phyloP scores from a whole-genome alignment of 1,139 yeast species.

The Nadsonia starkeyi-henricii region DNA sequence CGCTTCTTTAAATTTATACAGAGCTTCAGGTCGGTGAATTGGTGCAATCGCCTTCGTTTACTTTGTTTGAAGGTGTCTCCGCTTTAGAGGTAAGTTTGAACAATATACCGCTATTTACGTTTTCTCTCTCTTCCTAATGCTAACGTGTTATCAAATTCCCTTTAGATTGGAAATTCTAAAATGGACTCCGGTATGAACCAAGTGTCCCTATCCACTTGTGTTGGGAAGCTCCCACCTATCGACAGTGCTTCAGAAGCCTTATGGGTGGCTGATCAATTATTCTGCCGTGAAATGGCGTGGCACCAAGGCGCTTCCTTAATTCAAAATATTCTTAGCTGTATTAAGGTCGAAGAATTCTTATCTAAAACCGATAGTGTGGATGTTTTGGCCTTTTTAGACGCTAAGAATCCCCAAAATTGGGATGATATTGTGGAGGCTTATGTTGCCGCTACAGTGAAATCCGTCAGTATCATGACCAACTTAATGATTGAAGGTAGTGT shows the following conservation, averaged over 20 bases:
- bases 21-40: slow-evolving; percentile 20
- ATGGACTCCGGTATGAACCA: slow-evolving; percentile 29
- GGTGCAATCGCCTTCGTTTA: slow-evolving; percentile 17
- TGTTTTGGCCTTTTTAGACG: slow-evolving; percentile 7
- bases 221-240: slow-evolving; percentile 14
- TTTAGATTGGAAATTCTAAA: slow-evolving; percentile 22
- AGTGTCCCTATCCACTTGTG: slow-evolving; percentile 15
- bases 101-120: neutral
- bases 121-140: neutral
- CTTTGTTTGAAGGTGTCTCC: slow-evolving; percentile 22
- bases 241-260: slow-evolving; percentile 13
- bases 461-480: slow-evolving; percentile 13
- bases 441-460: slow-evolving; percentile 17
- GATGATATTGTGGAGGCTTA: slow-evolving; percentile 14
- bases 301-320: slow-evolving; percentile 24
- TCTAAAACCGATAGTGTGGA: slow-evolving; percentile 6
- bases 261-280: slow-evolving; percentile 20
- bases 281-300: slow-evolving; percentile 25
- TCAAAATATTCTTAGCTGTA: slow-evolving; percentile 24
- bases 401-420: slow-evolving; percentile 12
- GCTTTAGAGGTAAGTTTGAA: slow-evolving; percentile 20
- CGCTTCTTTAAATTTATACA: neutral
- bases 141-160: no score
- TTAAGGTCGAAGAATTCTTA: slow-evolving; percentile 23
- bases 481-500: slow-evolving; percentile 12